phyloP scores from a whole-genome alignment of 2,329 filamentous ascomycete species.

The Cladosporium sp. region DNA sequence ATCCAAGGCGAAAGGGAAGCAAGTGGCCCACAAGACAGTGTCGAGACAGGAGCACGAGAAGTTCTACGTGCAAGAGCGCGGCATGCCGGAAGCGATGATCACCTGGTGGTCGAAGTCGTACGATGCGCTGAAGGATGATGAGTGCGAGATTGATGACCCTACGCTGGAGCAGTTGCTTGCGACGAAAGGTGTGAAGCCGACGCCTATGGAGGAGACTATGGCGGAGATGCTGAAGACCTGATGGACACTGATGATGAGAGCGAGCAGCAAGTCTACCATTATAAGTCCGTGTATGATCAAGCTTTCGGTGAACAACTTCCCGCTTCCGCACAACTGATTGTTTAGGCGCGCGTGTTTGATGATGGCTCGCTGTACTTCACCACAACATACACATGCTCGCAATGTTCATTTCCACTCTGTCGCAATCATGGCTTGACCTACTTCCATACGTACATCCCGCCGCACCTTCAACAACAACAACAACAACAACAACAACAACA shows the following conservation, averaged over 20 bases:
- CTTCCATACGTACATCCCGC: background rate
- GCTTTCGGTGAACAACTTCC: background rate
- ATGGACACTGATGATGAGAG: background rate
- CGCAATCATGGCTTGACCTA: background rate
- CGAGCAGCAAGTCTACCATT: no score
- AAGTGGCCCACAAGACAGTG: slow-evolving; percentile 41
- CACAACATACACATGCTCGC: background rate
- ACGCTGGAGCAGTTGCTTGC: slow-evolving; percentile 43
- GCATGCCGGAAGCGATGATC: slow-evolving; percentile 39
- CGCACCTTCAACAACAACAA: background rate
- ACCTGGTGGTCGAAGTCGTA: slow-evolving; percentile 51
- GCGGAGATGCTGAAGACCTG: slow-evolving; percentile 40
- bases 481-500: no score
- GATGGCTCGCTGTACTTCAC: background rate
- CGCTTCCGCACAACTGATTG: background rate
- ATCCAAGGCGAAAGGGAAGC: slow-evolving; percentile 26
- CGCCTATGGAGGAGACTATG: slow-evolving; percentile 42
- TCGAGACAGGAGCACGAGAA: slow-evolving; percentile 42
- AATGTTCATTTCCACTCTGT: background rate
- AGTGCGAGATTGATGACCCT: slow-evolving; percentile 44
- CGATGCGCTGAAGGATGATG: slow-evolving; percentile 44
- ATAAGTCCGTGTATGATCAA: no score
- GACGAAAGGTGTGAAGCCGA: slow-evolving; percentile 38
- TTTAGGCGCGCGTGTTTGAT: background rate
- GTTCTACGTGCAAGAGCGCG: slow-evolving; percentile 41